Conservation (phyloP, 192 early-diverging fungal genomes). For the Backusella psychrophila region DNA sequence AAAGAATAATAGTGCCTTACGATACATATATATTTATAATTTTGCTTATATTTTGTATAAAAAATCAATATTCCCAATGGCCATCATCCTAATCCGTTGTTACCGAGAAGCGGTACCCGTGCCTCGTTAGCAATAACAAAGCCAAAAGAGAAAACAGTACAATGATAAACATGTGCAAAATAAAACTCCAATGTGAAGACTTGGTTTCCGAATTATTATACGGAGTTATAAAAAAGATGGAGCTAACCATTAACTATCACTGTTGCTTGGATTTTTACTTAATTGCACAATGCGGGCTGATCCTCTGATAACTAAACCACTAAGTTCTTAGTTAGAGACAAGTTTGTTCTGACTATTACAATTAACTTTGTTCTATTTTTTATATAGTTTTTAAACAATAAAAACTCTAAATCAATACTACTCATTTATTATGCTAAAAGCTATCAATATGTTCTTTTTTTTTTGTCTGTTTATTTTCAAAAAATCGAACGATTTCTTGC, state of each 20-base stretch:
- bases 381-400: background rate
- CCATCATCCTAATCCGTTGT: background rate
- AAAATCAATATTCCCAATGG: no score
- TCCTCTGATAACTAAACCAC: background rate
- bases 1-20: no score
- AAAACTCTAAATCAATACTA: no score
- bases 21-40: no score
- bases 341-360: background rate
- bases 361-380: background rate
- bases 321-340: background rate
- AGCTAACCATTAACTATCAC: background rate
- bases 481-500: background rate
- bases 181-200: no score
- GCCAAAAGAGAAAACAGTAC: background rate
- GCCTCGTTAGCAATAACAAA: background rate
- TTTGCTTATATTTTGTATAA: no score
- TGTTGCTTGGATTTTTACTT: background rate
- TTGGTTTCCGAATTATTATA: background rate
- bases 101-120: background rate
- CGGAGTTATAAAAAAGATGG: background rate
- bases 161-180: background rate
- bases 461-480: background rate
- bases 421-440: background rate
- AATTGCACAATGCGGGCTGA: background rate
- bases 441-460: background rate